Evolutionary conservation across 2,329 filamentous ascomycete species (phyloP).

Genomic region (Colletotrichum tamarilloi): DNA sequence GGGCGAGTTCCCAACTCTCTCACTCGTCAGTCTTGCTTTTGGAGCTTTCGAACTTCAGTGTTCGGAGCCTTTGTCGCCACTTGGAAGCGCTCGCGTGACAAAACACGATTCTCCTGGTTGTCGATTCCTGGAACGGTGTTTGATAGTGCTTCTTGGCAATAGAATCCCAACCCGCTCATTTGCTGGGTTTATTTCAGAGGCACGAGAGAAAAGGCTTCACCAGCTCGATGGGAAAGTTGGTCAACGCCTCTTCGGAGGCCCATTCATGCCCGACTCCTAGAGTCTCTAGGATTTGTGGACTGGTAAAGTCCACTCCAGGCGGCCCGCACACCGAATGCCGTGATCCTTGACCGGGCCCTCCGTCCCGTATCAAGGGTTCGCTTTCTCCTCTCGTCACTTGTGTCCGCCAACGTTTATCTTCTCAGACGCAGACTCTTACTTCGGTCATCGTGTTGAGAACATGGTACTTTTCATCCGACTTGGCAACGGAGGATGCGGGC

Average conservation of each 20-base stretch:
- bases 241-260: background rate
- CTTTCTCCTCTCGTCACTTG: background rate
- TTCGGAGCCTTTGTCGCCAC: constrained; percentile 5
- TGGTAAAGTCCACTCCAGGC: background rate
- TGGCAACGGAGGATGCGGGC: background rate
- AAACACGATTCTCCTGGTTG: background rate
- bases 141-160: constrained; percentile 7
- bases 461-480: background rate
- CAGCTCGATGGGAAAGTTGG: background rate
- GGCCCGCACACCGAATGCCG: background rate
- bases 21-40: background rate
- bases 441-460: background rate
- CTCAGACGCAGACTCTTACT: background rate
- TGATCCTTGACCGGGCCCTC: constrained; percentile 2
- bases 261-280: background rate
- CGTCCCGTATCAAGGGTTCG: background rate
- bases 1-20: background rate
- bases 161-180: background rate
- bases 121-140: background rate
- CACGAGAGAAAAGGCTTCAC: background rate
- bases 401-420: background rate
- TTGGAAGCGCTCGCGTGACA: constrained; percentile 26
- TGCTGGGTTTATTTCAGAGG: background rate
- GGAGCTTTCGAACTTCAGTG: background rate
- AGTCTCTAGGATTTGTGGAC: too few species aligned